A percentile compares a stretch with the other conserved stretches of the same genome.
Conservation (phyloP, 805 yeast species). For the Candida glaebosa region DNA sequence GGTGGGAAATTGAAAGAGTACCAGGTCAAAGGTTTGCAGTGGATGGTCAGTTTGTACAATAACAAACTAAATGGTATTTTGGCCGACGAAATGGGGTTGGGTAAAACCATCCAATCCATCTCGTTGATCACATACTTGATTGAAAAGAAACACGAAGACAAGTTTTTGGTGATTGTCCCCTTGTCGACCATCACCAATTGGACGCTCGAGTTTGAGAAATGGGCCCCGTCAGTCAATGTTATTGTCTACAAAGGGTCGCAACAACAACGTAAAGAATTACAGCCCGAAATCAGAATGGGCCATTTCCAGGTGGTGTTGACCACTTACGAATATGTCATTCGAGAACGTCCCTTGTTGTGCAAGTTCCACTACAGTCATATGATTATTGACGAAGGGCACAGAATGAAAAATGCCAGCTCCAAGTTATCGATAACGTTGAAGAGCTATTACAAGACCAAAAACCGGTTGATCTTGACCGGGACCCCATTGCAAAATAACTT, state of each 20-base stretch:
- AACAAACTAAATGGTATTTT: conserved; percentile 61
- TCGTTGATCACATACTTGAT: conserved; percentile 68
- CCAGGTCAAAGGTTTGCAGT: conserved; percentile 60
- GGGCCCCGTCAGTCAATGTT: conserved; percentile 79
- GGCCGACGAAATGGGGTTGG: conserved; percentile 69
- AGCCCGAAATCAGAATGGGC: conserved; percentile 60
- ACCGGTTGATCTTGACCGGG: conserved; percentile 81
- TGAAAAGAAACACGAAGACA: conserved; percentile 65
- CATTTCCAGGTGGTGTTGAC: conserved; percentile 75
- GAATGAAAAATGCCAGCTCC: conserved; percentile 79
- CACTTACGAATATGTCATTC: conserved; percentile 77
- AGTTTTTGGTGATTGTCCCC: conserved; percentile 78
- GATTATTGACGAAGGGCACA: conserved; percentile 90
- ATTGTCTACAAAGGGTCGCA: conserved; percentile 79
- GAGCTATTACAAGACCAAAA: conserved; percentile 67
- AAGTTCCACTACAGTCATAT: conserved; percentile 78
- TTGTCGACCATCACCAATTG: conserved; percentile 81
- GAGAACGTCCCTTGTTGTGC: conserved; percentile 67
- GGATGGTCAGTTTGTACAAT: conserved; percentile 65
- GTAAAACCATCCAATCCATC: conserved; percentile 73
- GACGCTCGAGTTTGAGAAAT: conserved; percentile 81
- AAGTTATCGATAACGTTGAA: conserved; percentile 70
- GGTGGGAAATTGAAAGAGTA: conserved; percentile 82
- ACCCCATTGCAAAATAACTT: conserved; percentile 82
- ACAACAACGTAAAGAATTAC: conserved; percentile 62